phyloP scores from a whole-genome alignment of 164 flowering plant genomes.

The Liquidambar formosana region DNA sequence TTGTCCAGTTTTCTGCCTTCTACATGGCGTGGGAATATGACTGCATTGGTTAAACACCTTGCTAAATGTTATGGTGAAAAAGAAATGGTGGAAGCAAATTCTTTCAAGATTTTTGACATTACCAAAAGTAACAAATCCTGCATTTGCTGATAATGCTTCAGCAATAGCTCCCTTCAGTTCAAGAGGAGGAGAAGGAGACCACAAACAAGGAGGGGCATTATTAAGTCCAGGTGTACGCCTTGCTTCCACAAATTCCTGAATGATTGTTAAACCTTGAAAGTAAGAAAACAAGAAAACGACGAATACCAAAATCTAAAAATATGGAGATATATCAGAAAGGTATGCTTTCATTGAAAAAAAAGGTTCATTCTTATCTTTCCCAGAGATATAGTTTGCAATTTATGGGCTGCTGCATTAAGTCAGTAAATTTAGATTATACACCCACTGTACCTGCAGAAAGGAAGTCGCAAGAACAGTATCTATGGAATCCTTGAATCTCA shows the following conservation, averaged over 20 bases:
- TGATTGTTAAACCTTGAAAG: neutral
- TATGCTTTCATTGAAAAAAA: neutral
- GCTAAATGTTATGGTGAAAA: slow-evolving; percentile 1
- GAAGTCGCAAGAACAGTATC: slow-evolving; percentile 91
- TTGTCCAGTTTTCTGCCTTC: slow-evolving; percentile 85
- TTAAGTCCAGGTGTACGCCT: slow-evolving; percentile 81
- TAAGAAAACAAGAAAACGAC: neutral
- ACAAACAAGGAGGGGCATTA: slow-evolving; percentile 82
- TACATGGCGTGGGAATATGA: slow-evolving; percentile 87
- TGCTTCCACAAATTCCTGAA: slow-evolving; percentile 94
- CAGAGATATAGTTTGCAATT: neutral
- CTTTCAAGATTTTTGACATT: slow-evolving; percentile 17
- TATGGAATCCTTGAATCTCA: slow-evolving; percentile 87
- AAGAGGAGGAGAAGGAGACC: slow-evolving; percentile 83
- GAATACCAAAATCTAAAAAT: neutral
- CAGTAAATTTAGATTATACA: neutral
- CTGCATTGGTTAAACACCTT: slow-evolving; percentile 40
- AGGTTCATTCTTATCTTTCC: neutral
- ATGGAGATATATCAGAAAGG: neutral
- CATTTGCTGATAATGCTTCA: slow-evolving; percentile 78
- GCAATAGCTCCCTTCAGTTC: slow-evolving; percentile 67
- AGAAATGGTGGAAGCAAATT: slow-evolving; percentile 7
- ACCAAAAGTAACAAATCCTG: slow-evolving; percentile 97
- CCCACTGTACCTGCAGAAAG: slow-evolving; percentile 73
- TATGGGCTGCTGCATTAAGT: neutral